Evolutionary conservation across 176 grass and related monocot genomes (phyloP).

Genomic region (Urochloa ruziziensis): DNA sequence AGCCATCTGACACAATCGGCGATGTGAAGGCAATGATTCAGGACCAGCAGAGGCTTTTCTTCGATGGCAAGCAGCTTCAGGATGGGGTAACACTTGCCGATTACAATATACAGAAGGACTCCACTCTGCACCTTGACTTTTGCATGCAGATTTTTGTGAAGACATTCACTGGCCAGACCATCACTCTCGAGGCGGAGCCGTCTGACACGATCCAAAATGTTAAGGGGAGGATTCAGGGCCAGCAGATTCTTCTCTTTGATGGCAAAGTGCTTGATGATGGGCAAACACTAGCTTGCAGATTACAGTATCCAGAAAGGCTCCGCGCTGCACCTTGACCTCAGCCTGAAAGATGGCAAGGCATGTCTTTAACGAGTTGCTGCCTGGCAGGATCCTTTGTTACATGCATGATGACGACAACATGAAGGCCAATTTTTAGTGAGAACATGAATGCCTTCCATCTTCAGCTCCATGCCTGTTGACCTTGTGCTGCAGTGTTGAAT

Average conservation of each 20-base stretch:
- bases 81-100: background rate
- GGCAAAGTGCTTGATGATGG: background rate
- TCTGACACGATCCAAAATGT: background rate
- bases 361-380: background rate
- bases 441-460: too few relatives aligned
- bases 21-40: background rate
- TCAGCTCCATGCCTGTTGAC: too few relatives aligned
- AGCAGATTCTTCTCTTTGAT: background rate
- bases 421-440: too few relatives aligned
- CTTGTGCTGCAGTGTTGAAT: too few relatives aligned
- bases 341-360: background rate
- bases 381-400: background rate
- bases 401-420: background rate
- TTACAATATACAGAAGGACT: background rate
- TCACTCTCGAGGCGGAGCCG: background rate
- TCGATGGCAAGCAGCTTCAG: background rate
- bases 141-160: background rate
- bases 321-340: background rate
- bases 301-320: background rate
- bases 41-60: background rate
- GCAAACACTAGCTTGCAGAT: background rate
- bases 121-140: background rate
- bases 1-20: background rate
- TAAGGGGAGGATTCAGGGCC: background rate
- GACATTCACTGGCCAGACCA: background rate